Evolutionary conservation across 441 rosid species (phyloP), one percentile per base, ranked within the genome.

Genomic region (Raphanus hybrid): DNA sequence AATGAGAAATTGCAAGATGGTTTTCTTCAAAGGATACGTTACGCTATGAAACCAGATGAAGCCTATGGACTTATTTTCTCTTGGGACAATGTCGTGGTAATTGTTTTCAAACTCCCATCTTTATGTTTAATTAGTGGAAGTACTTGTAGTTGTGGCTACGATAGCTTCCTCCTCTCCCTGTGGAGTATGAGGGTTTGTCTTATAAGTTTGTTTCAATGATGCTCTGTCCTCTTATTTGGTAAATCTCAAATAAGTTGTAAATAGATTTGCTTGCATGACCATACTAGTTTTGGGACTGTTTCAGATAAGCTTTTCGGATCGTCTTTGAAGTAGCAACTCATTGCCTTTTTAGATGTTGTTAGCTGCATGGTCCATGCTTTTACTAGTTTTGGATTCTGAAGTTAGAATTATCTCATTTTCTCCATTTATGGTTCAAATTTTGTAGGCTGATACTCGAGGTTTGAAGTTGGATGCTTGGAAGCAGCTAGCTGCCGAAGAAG

Each of bases 41-140:
- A 95, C 81, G 97, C 98, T 12, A 95, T 93, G 98, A 95, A 92
- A 81, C 99, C 99, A 0, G 98, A 95, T 79, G 98, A 95, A 86
- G 96, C 98, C 1, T 91, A 95, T 48, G 99, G 99, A 35, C 97
- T 95, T 80, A 87, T 92, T 75, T 93, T 95, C 90, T 91, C 98
- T 18, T 93, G 98, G 97, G 99, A 95, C 84, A 90, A 92, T 83
- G 99, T 91, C 39, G 89, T 95, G 96, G 97, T 92, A 89, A 29
- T 20, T 48, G 2, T n/a, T 48, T 35, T 48, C 27, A 23, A 23
- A 32, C 20, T 62, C 41, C 32, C 55, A 12, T 62, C 59, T 32
- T 48, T 64, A 3, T 67, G 32, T 63, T 67, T 76, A 1, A 27
- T 68, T 72, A 18, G n/a, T 41, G 43, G 23, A 62, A 39, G 26